phyloP scores from a whole-genome alignment of 768 basidiomycete genomes.

The Kwoniella sp. region DNA sequence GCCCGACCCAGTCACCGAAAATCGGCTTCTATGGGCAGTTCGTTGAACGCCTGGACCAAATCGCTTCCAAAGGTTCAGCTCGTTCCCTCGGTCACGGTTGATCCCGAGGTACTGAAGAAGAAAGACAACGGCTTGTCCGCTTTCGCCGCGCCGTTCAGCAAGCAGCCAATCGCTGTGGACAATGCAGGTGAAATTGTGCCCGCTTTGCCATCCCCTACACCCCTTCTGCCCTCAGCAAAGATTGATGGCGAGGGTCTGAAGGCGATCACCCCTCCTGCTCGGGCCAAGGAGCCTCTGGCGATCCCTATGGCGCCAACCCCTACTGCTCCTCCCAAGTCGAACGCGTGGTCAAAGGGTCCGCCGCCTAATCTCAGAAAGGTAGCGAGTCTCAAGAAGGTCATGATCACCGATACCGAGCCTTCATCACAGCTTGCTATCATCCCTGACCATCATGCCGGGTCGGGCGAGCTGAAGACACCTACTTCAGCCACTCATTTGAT shows the following conservation, averaged over 20 bases:
- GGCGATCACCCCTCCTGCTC: conserved; percentile 6
- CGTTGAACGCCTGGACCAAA: conserved; percentile 24
- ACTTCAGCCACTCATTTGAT: conserved; percentile 19
- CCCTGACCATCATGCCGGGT: background rate
- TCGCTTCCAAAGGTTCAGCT: conserved; percentile 14
- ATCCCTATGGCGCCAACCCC: conserved; percentile 10
- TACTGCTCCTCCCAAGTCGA: conserved; percentile 12
- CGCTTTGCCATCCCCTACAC: conserved; percentile 3
- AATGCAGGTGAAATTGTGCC: conserved; percentile 29
- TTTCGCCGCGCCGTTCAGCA: conserved; percentile 33
- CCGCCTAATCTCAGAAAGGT: conserved; percentile 26
- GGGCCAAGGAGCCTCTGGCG: conserved; percentile 6
- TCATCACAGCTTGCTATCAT: background rate
- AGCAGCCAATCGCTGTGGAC: conserved; percentile 23
- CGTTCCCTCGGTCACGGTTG: conserved; percentile 13
- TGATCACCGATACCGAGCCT: background rate
- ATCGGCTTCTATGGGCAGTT: conserved; percentile 20
- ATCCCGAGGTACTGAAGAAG: conserved; percentile 20
- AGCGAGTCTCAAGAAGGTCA: conserved; percentile 20
- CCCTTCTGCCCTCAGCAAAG: background rate
- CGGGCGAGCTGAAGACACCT: conserved; percentile 1
- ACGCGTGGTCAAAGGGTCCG: conserved; percentile 44
- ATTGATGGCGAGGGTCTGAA: background rate
- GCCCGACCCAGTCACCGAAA: conserved; percentile 15
- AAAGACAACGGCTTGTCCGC: conserved; percentile 25